Evolutionary conservation across 805 yeast species (phyloP).

Genomic region (Candida patagonica): DNA sequence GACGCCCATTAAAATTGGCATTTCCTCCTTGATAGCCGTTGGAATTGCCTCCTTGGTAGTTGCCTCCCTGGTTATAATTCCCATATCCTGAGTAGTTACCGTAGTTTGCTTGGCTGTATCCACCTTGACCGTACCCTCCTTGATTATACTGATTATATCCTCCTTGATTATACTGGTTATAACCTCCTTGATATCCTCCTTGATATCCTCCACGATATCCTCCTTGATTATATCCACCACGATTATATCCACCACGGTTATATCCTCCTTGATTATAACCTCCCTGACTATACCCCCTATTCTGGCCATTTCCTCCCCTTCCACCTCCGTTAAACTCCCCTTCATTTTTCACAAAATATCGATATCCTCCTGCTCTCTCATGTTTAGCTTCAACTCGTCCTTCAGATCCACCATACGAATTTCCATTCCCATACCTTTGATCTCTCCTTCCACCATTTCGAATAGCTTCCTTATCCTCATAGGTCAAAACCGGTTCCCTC

Average conservation of each 20-base stretch:
- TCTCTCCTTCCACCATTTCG: slow-evolving; percentile 34
- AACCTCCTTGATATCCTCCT: slow-evolving; percentile 9
- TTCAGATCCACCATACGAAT: slow-evolving; percentile 8
- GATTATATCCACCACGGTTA: slow-evolving; percentile 18
- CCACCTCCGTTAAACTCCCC: background rate
- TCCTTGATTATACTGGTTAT: slow-evolving; percentile 8
- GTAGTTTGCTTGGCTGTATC: slow-evolving; percentile 8
- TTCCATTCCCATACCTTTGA: slow-evolving; percentile 8
- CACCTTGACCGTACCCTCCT: slow-evolving; percentile 18
- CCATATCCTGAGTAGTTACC: slow-evolving; percentile 11
- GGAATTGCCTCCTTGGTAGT: slow-evolving; percentile 9
- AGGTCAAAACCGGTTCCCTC: slow-evolving; percentile 49
- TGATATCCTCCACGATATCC: slow-evolving; percentile 9
- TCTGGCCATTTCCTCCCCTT: slow-evolving; percentile 13
- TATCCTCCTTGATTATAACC: slow-evolving; percentile 16
- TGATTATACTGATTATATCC: slow-evolving; percentile 10
- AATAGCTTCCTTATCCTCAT: slow-evolving; percentile 59
- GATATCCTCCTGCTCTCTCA: slow-evolving; percentile 17
- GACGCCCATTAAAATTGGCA: slow-evolving; percentile 4
- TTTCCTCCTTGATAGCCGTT: background rate
- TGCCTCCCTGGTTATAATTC: slow-evolving; percentile 8
- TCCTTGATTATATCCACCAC: slow-evolving; percentile 15
- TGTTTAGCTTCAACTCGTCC: slow-evolving; percentile 3
- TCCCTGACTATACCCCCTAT: slow-evolving; percentile 14
- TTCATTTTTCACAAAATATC: slow-evolving; percentile 5